Conservation (phyloP, 441 rosid genomes). For the Cnidoscolus chayamansa region DNA sequence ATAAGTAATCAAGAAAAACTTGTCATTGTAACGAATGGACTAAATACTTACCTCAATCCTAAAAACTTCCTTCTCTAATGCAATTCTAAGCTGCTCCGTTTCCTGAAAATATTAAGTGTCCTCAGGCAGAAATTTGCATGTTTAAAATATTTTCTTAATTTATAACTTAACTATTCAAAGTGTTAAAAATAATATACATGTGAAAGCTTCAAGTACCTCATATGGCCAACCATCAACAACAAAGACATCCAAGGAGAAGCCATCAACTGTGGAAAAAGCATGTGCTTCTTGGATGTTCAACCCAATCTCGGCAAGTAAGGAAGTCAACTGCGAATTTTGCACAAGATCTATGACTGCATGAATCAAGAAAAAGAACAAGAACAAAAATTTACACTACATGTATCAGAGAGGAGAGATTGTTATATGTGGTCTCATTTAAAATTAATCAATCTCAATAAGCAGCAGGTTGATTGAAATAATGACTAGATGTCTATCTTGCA, state of each 20-base stretch:
- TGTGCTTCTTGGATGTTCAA: constrained; percentile 94
- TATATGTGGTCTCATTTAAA: background rate
- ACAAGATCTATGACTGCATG: constrained; percentile 23
- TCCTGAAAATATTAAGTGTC: constrained; percentile 45
- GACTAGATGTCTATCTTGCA: background rate
- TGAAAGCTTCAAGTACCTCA: constrained; percentile 48
- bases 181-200: background rate
- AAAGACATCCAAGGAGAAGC: constrained; percentile 90
- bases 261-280: constrained; percentile 84
- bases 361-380: constrained; percentile 20
- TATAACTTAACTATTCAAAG: constrained; percentile 1
- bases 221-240: constrained; percentile 96
- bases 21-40: constrained; percentile 11
- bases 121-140: constrained; percentile 20
- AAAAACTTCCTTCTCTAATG: constrained; percentile 59
- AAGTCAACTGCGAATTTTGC: constrained; percentile 58
- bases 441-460: background rate
- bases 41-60: constrained; percentile 62
- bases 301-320: constrained; percentile 83
- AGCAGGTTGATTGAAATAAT: background rate
- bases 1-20: background rate
- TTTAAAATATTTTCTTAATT: constrained; percentile 16
- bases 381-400: background rate
- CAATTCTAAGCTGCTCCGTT: constrained; percentile 66
- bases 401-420: no score